These are phyloP conservation scores for Yarrowia deformans DNA, from an alignment of 805 yeast genomes.

Conservation along the genomic window DNA sequence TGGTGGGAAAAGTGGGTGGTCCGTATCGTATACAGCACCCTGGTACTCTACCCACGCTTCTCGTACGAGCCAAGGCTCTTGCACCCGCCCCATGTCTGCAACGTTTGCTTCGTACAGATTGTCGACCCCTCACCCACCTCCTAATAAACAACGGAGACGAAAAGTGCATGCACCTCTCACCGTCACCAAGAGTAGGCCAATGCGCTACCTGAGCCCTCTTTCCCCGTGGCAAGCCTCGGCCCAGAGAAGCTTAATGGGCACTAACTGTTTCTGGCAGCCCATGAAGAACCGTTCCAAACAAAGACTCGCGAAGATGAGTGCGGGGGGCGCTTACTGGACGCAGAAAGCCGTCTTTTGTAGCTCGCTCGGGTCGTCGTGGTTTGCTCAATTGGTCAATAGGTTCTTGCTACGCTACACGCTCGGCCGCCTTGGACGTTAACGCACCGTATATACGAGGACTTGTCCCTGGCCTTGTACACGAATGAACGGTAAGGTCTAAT, in stretches of 20 bases:
- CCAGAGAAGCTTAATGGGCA: slow-evolving; percentile 18
- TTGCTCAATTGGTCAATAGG: too few species aligned
- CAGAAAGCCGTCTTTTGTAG: too few species aligned
- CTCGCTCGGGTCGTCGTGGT: too few species aligned
- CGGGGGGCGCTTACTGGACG: background rate
- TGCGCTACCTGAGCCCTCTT: slow-evolving; percentile 4
- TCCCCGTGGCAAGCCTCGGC: slow-evolving; percentile 15
- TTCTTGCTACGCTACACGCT: too few species aligned
- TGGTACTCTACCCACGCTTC: too few species aligned
- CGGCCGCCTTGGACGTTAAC: too few species aligned
- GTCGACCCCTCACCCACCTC: too few species aligned
- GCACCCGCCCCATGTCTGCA: background rate
- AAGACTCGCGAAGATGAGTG: background rate
- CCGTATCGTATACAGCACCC: too few species aligned
- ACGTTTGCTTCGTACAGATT: background rate
- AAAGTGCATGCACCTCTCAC: slow-evolving; percentile 8
- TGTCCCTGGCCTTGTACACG: background rate
- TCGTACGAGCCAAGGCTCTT: too few species aligned
- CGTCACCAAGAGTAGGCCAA: slow-evolving; percentile 14
- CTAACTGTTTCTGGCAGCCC: slow-evolving; percentile 20
- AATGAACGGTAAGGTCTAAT: background rate
- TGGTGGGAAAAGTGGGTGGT: too few species aligned
- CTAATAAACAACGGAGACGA: background rate
- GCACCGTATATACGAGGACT: too few species aligned
- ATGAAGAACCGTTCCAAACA: background rate